Evolutionary conservation across 371 early-diverging fungal species (phyloP), one percentile per base, ranked within the genome.

Genomic region (Apophysomyces elegans): DNA sequence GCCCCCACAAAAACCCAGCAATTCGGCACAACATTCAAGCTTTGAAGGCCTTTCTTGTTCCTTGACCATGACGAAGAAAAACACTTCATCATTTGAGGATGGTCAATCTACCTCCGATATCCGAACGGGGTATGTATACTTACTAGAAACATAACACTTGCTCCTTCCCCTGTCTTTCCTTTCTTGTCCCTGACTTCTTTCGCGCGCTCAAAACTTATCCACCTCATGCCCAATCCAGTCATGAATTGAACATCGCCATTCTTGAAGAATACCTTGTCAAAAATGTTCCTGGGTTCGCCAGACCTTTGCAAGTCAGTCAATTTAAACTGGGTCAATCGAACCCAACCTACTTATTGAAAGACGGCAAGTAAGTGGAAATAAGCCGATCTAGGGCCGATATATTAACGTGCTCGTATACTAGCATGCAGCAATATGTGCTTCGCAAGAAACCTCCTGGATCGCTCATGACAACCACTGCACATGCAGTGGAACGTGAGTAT

Each of bases 401-500:
- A 50, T 50, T 16, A 50, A 50, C 21, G 11, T 21, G 9, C n/a
- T 26, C 9, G 5, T n/a, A 26, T 37, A 46, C 16, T 18, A 86
- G 86, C 54, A 74, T 79, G 56, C 78, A 77, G 41, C 78, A 84
- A 43, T 94, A 87, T 78, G 95, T 95, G 21, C 79, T 97, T 50
- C 91, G 97, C 62, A 95, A 95, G 80, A 96, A 96, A 76, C 97
- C 97, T 1, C 91, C 94, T 36, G 97, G 97, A 41, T 65, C 85
- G 7, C 79, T 97, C 32, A 62, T 97, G 21, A 93, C 94, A 35
- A 85, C 83, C 26, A 95, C 93, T 1, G 96, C 96, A 1, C 95
- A 95, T 71, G 93, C 93, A n/a, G 88, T 97, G 61, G 97, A 97
- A 71, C 84, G 97, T 58, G 97, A 97, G 76, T 95, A 85, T 77